Evolutionary conservation across 768 basidiomycete genomes (phyloP), one percentile per base, ranked within the genome.

Genomic region (Clitopilus hobsonii): DNA sequence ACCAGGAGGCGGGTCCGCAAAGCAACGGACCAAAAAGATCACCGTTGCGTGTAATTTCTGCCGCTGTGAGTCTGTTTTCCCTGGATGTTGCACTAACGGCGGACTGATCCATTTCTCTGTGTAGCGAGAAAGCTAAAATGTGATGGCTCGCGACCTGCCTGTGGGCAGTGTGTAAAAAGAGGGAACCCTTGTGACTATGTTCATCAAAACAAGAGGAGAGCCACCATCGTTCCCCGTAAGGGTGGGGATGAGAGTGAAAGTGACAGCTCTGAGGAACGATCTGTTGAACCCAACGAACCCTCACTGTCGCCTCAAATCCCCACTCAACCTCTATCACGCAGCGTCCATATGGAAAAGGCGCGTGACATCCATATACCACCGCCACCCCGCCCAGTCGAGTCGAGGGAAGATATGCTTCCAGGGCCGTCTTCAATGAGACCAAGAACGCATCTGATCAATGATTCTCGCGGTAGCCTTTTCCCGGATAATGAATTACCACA

Each of bases 41-140:
- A 90, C 87, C 20, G 89, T 92, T 45, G 91, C 91, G 32, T 93
- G 91, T 74, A 91, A 93, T 69, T 93, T 93, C 69, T 93, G 91
- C 74, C 86, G 91, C 58, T 91, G 91, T 91, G 69, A 72, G 89
- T 79, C 27, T 30, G 27, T 54, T 58, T 58, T 63, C 24, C 52
- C 57, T 55, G 23, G 54, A 18, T 23, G 22, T 45, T 10, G 41
- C 10, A 16, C n/a, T 11, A 20, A 20, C 22, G 8, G n/a, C n/a
- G 47, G 52, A 36, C 49, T 52, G 29, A 29, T 6, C 22, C n/a
- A 41, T 26, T 50, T 49, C 54, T 25, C 61, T 56, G 24, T 63
- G 52, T 69, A 92, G 91, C 90, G 50, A 84, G 91, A 57, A 93
- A 93, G 73, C 78, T 93, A 38, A 92, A 92, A 74, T 93, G 91